These are phyloP conservation scores for Thymus mandschuricus DNA, from an alignment of 257 asterid species.

Conservation along the genomic window DNA sequence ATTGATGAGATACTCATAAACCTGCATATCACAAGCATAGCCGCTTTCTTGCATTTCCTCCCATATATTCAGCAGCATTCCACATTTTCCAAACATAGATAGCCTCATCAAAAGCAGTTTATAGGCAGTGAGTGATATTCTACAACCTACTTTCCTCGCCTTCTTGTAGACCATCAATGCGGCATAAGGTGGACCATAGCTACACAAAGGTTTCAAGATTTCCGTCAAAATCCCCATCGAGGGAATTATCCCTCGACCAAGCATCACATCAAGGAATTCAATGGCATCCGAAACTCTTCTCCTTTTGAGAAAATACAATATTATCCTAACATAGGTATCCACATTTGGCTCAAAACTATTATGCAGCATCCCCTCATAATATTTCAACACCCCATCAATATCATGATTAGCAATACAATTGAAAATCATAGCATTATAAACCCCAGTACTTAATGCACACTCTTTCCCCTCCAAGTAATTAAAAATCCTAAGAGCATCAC, in stretches of 20 bases:
- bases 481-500: slow-evolving; percentile 64
- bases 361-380: slow-evolving; percentile 55
- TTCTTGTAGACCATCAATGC: slow-evolving; percentile 79
- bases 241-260: slow-evolving; percentile 64
- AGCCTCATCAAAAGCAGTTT: slow-evolving; percentile 78
- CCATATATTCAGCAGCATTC: slow-evolving; percentile 74
- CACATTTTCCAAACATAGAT: slow-evolving; percentile 88
- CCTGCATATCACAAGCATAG: slow-evolving; percentile 71
- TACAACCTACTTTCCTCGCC: slow-evolving; percentile 75
- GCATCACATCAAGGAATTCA: slow-evolving; percentile 85
- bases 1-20: slow-evolving; percentile 69
- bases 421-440: slow-evolving; percentile 77
- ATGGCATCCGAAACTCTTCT: slow-evolving; percentile 85
- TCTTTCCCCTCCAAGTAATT: slow-evolving; percentile 56
- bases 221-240: slow-evolving; percentile 65
- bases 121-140: slow-evolving; percentile 66
- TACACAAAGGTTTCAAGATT: slow-evolving; percentile 68
- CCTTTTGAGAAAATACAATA: slow-evolving; percentile 55
- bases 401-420: slow-evolving; percentile 57
- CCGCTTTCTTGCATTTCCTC: slow-evolving; percentile 83
- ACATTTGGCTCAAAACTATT: slow-evolving; percentile 49
- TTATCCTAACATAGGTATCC: slow-evolving; percentile 67
- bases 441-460: slow-evolving; percentile 43
- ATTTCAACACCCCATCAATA: slow-evolving; percentile 60
- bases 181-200: slow-evolving; percentile 96